Conservation (phyloP, 208 protist species). For the Trichomonas gallinae region DNA sequence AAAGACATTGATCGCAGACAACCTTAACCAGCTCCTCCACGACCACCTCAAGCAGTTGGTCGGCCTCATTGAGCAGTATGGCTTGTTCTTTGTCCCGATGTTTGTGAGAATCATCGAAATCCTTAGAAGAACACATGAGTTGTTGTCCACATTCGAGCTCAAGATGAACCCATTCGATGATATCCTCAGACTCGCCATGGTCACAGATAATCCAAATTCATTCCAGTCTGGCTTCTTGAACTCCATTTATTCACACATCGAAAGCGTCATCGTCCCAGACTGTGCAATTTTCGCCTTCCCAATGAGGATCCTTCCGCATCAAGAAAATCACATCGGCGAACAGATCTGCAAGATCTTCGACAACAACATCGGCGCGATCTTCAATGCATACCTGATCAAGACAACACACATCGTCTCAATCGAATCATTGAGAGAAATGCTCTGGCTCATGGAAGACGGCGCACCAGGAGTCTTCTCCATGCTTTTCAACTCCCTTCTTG, state of each 20-base stretch:
- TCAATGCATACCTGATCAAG: background rate
- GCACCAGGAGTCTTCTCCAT: background rate
- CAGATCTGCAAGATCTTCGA: background rate
- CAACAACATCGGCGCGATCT: background rate
- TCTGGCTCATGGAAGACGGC: background rate
- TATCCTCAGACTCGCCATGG: background rate
- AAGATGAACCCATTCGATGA: background rate
- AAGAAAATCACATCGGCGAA: background rate
- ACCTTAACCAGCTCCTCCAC: background rate
- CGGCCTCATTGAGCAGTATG: background rate
- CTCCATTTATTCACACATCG: background rate
- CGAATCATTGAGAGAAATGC: background rate
- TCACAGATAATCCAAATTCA: background rate
- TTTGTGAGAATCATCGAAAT: background rate
- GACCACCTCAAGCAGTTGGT: background rate
- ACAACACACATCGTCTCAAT: background rate
- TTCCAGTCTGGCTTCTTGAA: background rate
- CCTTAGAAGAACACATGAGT: background rate
- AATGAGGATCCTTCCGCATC: background rate
- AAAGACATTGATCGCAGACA: background rate
- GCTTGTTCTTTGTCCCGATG: background rate
- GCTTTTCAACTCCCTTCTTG: background rate
- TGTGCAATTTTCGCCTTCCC: background rate
- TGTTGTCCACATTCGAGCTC: background rate
- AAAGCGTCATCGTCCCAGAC: background rate